Base-by-base conservation (phyloP, 2,329 filamentous ascomycete species). In the Colletotrichum sp. region DNA sequence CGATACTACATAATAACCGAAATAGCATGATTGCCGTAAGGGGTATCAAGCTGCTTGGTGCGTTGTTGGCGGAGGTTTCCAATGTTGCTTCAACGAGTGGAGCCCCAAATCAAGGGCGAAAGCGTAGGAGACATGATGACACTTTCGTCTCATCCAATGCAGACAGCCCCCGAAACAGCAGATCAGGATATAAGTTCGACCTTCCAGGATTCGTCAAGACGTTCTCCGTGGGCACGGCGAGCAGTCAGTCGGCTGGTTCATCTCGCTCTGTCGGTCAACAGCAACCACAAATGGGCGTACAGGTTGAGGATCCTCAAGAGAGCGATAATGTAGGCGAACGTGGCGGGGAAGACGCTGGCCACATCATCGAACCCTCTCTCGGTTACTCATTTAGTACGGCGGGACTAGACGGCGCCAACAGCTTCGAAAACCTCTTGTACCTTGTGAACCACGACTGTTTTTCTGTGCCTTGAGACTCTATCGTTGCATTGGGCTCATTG, bases 311-410 rank as follows among this genome's bases (percentile, higher is more conserved):
- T 52, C 44, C n/a, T 52, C 44, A 13, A 52, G n/a, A 12, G 12
- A 52, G 44, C n/a, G 44, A 21, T 7, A 3, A 13, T 7, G 12
- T 52, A 0, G n/a, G n/a, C 6, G 44, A 21, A 21, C n/a, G 0
- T 21, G 8, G 18, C 44, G 10, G n/a, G 44, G n/a, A 52, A 21
- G n/a, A 52, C 10, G 44, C 44, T 21, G 44, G 44, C 44, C 18
- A 52, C n/a, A 21, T 52, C n/a, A 5, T 52, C 44, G 44, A 52
- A 13, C 44, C 44, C n/a, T 21, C 12, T 12, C 21, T 52, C 6
- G 44, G 44, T 21, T 52, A 52, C 44, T 21, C 44, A 13, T 21
- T 52, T 13, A 21, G 13, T 21, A 52, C 44, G 10, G 10, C 2
- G n/a, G 44, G 44, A 52, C n/a, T 52, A 4, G 44, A 52, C 10